Base-by-base conservation (phyloP, 495 filamentous ascomycete species). In the Aspergillus conjunctus region DNA sequence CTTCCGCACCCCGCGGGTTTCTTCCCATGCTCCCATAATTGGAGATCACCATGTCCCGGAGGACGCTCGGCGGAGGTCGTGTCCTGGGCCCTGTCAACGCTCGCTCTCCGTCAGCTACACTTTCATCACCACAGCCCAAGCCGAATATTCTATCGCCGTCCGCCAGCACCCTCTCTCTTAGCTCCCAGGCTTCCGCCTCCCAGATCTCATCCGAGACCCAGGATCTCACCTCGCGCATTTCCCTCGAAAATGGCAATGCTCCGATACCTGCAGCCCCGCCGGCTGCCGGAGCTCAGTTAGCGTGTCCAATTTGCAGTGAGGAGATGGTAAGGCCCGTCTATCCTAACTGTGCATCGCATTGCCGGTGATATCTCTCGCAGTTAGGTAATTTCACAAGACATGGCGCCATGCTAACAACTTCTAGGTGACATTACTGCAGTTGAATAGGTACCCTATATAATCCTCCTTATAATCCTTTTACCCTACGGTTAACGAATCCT, bases 261-360 rank as follows among this genome's bases (percentile, higher is more conserved):
- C 69, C 72, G 31, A 77, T 79, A 54, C 72, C 80, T 61, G 75
- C 79, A 33, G 76, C 83, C 17, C 79, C 80, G 59, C 77, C 81
- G 37, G 76, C 83, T 34, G 77, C 84, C 58, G 84, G 81, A 60
- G 80, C 82, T 62, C 81, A 84, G 76, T 83, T 98, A 48, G 85
- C 90, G 26, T 98, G 94, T 72, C 94, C 94, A 45, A 98, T 98
- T 60, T 98, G 94, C 74, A 90, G 88, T 66, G 94, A 98, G 74
- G 92, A 97, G 73, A 98, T 98, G 94, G 91, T 88, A 77, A 56
- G 70, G 54, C 41, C 59, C 8, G 7, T 20, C 45, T 56, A 34
- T 49, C 37, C 41, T 50, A 18, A 26, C 5, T 26, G 26, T 5
- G 26, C 26, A 26, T 26, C 26, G 26, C 26, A 26, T 26, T 26